Conservation (phyloP, 1,284 basidiomycete genomes). For the Trametes versicolor region DNA sequence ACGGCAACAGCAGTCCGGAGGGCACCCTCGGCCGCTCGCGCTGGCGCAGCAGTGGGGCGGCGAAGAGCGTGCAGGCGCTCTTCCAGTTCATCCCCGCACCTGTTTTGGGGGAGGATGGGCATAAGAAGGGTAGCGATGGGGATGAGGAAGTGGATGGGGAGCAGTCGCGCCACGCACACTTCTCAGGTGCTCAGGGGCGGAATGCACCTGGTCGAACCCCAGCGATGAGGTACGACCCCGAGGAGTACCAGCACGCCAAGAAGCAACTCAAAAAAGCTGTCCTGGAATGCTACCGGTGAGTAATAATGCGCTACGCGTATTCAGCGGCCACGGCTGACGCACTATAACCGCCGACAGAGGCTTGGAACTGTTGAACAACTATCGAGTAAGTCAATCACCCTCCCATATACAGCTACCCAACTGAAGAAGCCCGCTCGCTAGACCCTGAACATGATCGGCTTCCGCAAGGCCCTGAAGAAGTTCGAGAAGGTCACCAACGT, state of each 20-base stretch:
- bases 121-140: slow-evolving; percentile 11
- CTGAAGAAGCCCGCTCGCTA: slow-evolving; percentile 42
- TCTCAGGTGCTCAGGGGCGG: background rate
- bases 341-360: slow-evolving; percentile 51
- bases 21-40: slow-evolving; percentile 15
- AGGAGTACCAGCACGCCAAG: slow-evolving; percentile 85
- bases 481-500: slow-evolving; percentile 89
- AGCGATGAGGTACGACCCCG: slow-evolving; percentile 60
- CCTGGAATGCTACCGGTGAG: slow-evolving; percentile 85
- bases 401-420: background rate
- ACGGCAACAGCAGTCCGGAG: slow-evolving; percentile 13
- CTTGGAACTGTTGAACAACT: slow-evolving; percentile 87
- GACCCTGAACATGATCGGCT: slow-evolving; percentile 91
- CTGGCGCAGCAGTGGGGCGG: slow-evolving; percentile 19
- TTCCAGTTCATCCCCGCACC: slow-evolving; percentile 18
- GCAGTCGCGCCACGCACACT: background rate
- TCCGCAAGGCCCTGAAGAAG: slow-evolving; percentile 93
- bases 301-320: slow-evolving; percentile 18
- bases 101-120: background rate
- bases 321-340: background rate
- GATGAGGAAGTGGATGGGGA: slow-evolving; percentile 13
- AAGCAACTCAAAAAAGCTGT: slow-evolving; percentile 86
- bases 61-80: slow-evolving; percentile 28
- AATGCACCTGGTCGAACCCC: background rate
- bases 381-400: slow-evolving; percentile 65